These are phyloP conservation scores for Agaricales sp. DNA, from an alignment of 1,284 basidiomycete species.

Conservation along the genomic window DNA sequence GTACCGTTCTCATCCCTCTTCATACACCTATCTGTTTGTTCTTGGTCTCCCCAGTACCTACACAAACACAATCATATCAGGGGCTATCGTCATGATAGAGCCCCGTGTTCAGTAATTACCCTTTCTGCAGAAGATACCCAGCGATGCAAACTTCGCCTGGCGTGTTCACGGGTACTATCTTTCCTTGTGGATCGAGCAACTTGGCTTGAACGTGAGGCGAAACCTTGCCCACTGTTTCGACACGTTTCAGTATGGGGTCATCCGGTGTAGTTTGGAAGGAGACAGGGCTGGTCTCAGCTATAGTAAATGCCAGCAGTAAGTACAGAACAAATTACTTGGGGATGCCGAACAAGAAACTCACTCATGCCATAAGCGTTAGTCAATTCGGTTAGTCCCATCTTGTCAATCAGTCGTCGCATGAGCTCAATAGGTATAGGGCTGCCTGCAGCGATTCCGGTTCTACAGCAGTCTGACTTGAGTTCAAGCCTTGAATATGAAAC, in stretches of 20 bases:
- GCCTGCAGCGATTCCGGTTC: slow-evolving; percentile 76
- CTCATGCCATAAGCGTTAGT: slow-evolving; percentile 82
- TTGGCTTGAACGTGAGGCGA: slow-evolving; percentile 74
- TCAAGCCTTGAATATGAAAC: not conserved
- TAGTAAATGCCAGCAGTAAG: slow-evolving; percentile 4
- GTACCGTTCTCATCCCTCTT: slow-evolving; percentile 40
- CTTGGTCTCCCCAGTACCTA: slow-evolving; percentile 73
- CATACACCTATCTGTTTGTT: slow-evolving; percentile 59
- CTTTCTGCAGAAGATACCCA: slow-evolving; percentile 74
- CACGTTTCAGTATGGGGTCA: slow-evolving; percentile 62
- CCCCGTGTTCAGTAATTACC: slow-evolving; percentile 28
- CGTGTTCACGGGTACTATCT: slow-evolving; percentile 51
- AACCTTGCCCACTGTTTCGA: slow-evolving; percentile 72
- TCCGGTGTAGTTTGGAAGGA: slow-evolving; percentile 66
- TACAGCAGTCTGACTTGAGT: slow-evolving; percentile 13
- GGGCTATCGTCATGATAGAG: not conserved
- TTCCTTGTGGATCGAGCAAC: slow-evolving; percentile 48
- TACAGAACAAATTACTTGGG: slow-evolving; percentile 13
- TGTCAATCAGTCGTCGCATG: slow-evolving; percentile 60
- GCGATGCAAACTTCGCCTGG: slow-evolving; percentile 70
- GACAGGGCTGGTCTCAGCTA: slow-evolving; percentile 66
- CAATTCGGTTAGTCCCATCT: slow-evolving; percentile 58
- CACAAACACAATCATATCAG: not conserved
- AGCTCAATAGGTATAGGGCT: slow-evolving; percentile 71
- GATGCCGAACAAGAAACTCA: slow-evolving; percentile 24